Evolutionary conservation across 2,329 filamentous ascomycete species (phyloP).

Genomic region (Apiospora saccharicola): DNA sequence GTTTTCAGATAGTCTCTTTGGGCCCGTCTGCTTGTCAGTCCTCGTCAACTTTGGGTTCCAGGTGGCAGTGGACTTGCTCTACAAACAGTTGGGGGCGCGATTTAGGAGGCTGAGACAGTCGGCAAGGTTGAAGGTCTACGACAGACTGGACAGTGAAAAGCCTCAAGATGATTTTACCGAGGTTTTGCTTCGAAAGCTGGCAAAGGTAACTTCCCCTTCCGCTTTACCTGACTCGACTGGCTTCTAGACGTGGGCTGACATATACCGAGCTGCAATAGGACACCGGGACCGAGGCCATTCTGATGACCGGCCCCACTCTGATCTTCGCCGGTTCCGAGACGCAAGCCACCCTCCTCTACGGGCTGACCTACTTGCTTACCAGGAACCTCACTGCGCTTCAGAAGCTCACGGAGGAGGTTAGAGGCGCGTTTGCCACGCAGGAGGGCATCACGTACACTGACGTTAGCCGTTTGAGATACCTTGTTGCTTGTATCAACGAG

Average conservation of each 20-base stretch:
- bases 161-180: not conserved
- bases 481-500: slow-evolving; percentile 51
- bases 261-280: not conserved
- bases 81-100: not conserved
- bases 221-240: not conserved
- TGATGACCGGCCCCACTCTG: slow-evolving; percentile 24
- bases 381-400: slow-evolving; percentile 37
- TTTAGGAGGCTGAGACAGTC: not conserved
- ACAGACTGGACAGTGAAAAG: not conserved
- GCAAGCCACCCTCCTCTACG: slow-evolving; percentile 51
- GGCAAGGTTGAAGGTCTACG: not conserved
- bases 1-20: not conserved
- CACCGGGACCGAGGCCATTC: slow-evolving; percentile 17
- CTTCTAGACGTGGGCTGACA: not conserved
- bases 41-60: not conserved
- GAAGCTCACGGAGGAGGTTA: slow-evolving; percentile 48
- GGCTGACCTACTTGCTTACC: slow-evolving; percentile 50
- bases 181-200: not conserved
- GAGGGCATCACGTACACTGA: slow-evolving; percentile 47
- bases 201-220: not conserved
- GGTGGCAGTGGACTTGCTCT: not conserved
- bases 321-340: slow-evolving; percentile 52
- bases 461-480: slow-evolving; percentile 44
- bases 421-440: slow-evolving; percentile 43
- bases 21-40: not conserved